These are phyloP conservation scores for Nemania sp. DNA, from an alignment of 2,329 filamentous ascomycete genomes.

Conservation along the genomic window DNA sequence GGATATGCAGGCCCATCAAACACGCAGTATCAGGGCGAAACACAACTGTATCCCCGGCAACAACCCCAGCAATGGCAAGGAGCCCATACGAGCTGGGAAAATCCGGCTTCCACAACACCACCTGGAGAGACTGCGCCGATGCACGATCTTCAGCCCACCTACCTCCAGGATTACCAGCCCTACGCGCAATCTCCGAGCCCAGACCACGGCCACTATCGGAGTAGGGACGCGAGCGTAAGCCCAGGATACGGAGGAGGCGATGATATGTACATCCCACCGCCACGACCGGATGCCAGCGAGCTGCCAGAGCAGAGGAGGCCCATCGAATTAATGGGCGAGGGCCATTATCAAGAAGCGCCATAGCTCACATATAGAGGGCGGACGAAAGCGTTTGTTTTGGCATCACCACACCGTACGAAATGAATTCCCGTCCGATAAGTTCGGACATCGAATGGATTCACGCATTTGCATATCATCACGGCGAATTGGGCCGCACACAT, in stretches of 20 bases:
- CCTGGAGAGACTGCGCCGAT: not conserved
- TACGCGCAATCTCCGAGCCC: not conserved
- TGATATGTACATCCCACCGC: constrained; percentile 8
- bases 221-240: not conserved
- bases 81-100: constrained; percentile 1
- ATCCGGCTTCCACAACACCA: constrained; percentile 1
- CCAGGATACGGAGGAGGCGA: not conserved
- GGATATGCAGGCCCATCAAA: constrained; percentile 17
- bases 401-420: too few species aligned
- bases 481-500: not conserved
- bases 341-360: constrained; percentile 37
- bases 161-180: constrained; percentile 17
- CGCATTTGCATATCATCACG: not conserved
- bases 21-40: constrained; percentile 8
- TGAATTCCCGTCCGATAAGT: too few species aligned
- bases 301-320: constrained; percentile 38
- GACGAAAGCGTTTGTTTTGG: too few species aligned
- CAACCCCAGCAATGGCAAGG: not conserved
- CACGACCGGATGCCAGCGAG: constrained; percentile 36
- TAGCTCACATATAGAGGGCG: constrained; percentile 16
- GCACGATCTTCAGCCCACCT: constrained; percentile 7
- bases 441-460: too few species aligned
- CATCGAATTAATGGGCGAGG: constrained; percentile 43
- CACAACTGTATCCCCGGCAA: not conserved
- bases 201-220: constrained; percentile 6